phyloP scores from a whole-genome alignment of 768 basidiomycete genomes.

The Coprinellus micaceus region DNA sequence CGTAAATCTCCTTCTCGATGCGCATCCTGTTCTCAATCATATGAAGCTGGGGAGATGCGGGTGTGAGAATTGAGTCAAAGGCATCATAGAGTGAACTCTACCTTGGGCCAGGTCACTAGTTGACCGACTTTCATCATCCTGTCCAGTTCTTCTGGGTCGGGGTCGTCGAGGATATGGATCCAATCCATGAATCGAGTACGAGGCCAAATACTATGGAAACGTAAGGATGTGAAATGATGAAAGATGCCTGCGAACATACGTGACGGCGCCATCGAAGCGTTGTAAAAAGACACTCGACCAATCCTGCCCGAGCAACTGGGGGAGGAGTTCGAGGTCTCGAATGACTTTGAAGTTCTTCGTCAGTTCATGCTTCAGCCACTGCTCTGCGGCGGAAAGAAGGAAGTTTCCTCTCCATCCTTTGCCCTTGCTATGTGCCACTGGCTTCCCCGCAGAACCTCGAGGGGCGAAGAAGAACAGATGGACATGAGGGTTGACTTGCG shows the following conservation, averaged over 20 bases:
- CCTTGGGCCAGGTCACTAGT: slow-evolving; percentile 95
- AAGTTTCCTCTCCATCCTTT: slow-evolving; percentile 98
- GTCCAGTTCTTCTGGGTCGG: slow-evolving; percentile 71
- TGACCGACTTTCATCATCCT: slow-evolving; percentile 88
- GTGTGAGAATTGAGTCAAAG: not conserved
- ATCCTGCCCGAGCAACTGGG: slow-evolving; percentile 88
- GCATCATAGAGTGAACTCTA: slow-evolving; percentile 26
- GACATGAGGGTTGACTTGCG: slow-evolving; percentile 89
- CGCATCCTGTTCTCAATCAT: slow-evolving; percentile 91
- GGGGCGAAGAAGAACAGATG: slow-evolving; percentile 95
- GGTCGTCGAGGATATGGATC: slow-evolving; percentile 81
- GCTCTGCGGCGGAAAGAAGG: slow-evolving; percentile 85
- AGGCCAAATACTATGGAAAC: slow-evolving; percentile 67
- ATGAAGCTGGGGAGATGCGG: slow-evolving; percentile 54
- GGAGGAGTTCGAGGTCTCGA: slow-evolving; percentile 91
- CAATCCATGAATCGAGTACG: slow-evolving; percentile 83
- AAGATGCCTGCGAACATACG: slow-evolving; percentile 47
- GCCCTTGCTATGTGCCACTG: slow-evolving; percentile 90
- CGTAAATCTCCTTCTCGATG: slow-evolving; percentile 77
- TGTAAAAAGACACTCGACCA: slow-evolving; percentile 98
- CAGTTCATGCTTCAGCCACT: slow-evolving; percentile 92
- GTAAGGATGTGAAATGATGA: not conserved
- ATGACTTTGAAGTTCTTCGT: slow-evolving; percentile 99
- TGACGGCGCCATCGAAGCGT: slow-evolving; percentile 84
- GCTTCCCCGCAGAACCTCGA: slow-evolving; percentile 83